Base-by-base conservation (phyloP, 139 green algal species). In the Chlorella vulgaris region DNA sequence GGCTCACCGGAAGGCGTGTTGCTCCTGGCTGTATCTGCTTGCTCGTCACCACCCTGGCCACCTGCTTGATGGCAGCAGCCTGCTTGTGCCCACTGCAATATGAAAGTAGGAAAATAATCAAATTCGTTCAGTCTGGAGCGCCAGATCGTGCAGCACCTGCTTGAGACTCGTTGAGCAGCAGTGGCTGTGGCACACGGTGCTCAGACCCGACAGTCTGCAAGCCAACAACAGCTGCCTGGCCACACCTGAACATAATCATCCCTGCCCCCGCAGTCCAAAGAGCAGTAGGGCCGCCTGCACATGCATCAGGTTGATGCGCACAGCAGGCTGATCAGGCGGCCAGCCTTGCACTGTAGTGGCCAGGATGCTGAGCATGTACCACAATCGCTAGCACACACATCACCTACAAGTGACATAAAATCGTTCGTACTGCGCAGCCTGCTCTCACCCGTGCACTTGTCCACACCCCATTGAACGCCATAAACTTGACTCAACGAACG, bases 361-460 rank as follows among this genome's bases (percentile, higher is more conserved):
- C n/a, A n/a, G n/a, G n/a, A n/a, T n/a, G n/a, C n/a, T n/a, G n/a
- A n/a, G n/a, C n/a, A n/a, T n/a, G n/a, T n/a, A n/a, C n/a, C n/a
- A n/a, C n/a, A n/a, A n/a, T n/a, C n/a, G n/a, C n/a, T n/a, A n/a
- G n/a, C n/a, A n/a, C n/a, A n/a, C n/a, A n/a, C n/a, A n/a, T n/a
- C n/a, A n/a, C n/a, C n/a, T n/a, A n/a, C n/a, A n/a, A n/a, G n/a
- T n/a, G n/a, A n/a, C n/a, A n/a, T n/a, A n/a, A n/a, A n/a, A n/a
- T n/a, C n/a, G n/a, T n/a, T n/a, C n/a, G n/a, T n/a, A n/a, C n/a
- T n/a, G n/a, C n/a, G n/a, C n/a, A n/a, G n/a, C n/a, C n/a, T n/a
- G n/a, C n/a, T n/a, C n/a, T n/a, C n/a, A 70, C 63, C 63, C 3
- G 63, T 70, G 63, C 63, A 70, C n/a, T 70, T 70, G 63, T 70